Conservation (phyloP, 108 stramenopile genomes). For the Ochromonas danica region DNA sequence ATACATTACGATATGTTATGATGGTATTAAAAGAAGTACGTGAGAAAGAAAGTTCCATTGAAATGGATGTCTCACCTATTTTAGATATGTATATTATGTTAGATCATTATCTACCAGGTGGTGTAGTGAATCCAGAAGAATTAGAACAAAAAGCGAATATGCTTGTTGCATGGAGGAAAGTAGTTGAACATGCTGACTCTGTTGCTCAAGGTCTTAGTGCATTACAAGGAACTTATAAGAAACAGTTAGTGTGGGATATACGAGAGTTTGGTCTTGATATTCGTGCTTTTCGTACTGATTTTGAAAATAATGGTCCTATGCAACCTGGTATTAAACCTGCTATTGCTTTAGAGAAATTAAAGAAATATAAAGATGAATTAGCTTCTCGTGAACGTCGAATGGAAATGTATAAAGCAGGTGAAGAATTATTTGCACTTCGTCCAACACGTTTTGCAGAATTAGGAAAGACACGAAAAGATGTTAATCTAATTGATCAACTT, state of each 20-base stretch:
- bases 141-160: slow-evolving; percentile 59
- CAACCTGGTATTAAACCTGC: slow-evolving; percentile 8
- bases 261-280: slow-evolving; percentile 51
- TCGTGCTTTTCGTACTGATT: slow-evolving; percentile 43
- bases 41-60: slow-evolving; percentile 60
- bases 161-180: slow-evolving; percentile 54
- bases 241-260: slow-evolving; percentile 56
- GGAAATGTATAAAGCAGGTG: slow-evolving; percentile 60
- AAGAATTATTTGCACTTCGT: slow-evolving; percentile 63
- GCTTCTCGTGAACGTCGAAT: slow-evolving; percentile 58
- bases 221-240: slow-evolving; percentile 61
- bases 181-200: slow-evolving; percentile 57
- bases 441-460: slow-evolving; percentile 55
- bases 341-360: slow-evolving; percentile 52
- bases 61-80: slow-evolving; percentile 62
- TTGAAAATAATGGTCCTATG: slow-evolving; percentile 45
- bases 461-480: slow-evolving; percentile 59
- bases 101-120: slow-evolving; percentile 58
- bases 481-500: slow-evolving; percentile 59
- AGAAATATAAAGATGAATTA: slow-evolving; percentile 60
- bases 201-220: slow-evolving; percentile 51
- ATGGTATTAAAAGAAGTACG: slow-evolving; percentile 61
- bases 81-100: slow-evolving; percentile 66
- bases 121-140: slow-evolving; percentile 48
- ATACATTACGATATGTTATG: slow-evolving; percentile 61